A percentile compares a stretch with the other conserved stretches of the same genome.
phyloP scores from a whole-genome alignment of 257 asterid species.

The Agastache rugosa region DNA sequence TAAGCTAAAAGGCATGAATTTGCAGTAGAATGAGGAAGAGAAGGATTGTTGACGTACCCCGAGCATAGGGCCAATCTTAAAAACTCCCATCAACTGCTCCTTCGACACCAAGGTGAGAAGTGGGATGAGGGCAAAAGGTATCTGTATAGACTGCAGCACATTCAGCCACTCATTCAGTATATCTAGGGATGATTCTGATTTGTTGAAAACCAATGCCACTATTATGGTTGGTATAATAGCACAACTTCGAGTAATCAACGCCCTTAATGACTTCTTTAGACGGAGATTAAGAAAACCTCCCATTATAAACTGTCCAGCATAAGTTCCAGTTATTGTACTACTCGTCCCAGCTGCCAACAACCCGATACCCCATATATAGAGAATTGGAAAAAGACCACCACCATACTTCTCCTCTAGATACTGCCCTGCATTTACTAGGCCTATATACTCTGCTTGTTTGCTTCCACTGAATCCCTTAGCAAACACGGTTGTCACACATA shows the following conservation, averaged over 20 bases:
- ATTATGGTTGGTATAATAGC: constrained; percentile 91
- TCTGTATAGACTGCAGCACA: constrained; percentile 93
- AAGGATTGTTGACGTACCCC: constrained; percentile 55
- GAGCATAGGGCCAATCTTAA: constrained; percentile 72
- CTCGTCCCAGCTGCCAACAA: constrained; percentile 98
- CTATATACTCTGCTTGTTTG: constrained; percentile 74
- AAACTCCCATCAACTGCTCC: constrained; percentile 88
- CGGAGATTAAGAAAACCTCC: constrained; percentile 96
- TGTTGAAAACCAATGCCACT: constrained; percentile 88
- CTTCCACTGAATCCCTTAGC: constrained; percentile 95
- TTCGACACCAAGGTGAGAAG: constrained; percentile 96
- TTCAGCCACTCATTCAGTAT: constrained; percentile 96
- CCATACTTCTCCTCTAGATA: constrained; percentile 92
- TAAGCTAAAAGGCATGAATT: constrained; percentile 1
- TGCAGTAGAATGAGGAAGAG: constrained; percentile 30
- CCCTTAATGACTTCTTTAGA: constrained; percentile 87
- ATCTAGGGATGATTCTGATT: constrained; percentile 87
- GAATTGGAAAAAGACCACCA: constrained; percentile 89
- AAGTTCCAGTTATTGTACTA: constrained; percentile 95
- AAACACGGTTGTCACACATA: constrained; percentile 87
- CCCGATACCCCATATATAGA: constrained; percentile 97
- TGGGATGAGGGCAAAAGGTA: constrained; percentile 97
- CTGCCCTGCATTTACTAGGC: constrained; percentile 93
- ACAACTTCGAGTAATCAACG: constrained; percentile 91
- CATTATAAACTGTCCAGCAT: constrained; percentile 99